Base-by-base conservation (phyloP, 1,139 yeast genomes). In the Diutina sp. region DNA sequence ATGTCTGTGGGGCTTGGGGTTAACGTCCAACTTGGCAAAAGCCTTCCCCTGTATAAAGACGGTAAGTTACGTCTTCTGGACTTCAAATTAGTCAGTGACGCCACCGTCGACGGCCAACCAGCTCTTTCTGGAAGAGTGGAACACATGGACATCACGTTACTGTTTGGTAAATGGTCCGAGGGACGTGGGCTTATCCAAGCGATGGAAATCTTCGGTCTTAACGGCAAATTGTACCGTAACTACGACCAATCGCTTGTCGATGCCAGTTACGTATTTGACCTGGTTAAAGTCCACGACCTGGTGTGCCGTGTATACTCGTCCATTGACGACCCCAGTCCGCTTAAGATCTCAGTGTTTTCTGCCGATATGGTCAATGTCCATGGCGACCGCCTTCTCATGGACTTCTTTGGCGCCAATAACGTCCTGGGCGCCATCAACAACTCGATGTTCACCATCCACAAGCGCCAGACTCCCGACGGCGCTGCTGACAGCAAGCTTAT, bases 361-460 rank as follows among this genome's bases (percentile, higher is more conserved):
- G 77, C 90, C 66, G 87, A 83, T 57, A 66, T 86, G 58, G 84
- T 87, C 6, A 78, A 75, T 60, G 66, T 87, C 48, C 73, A 89
- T 54, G 78, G 84, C 18, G 76, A 79, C 57, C 77, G 86, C 70
- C 64, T 84, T 48, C 70, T 84, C 56, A 70, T 84, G 58, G 93
- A 86, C 67, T 77, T 86, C 58, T 79, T 87, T 69, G 83, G 83
- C 65, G 88, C 90, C 16, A 77, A 77, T 58, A 82, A 84, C 57
- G 84, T 85, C 35, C 82, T 86, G 18, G 95, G 95, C 0, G 81
- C 90, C 0, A 74, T 86, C 14, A 85, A 86, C 63, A 85, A 85
- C 58, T 82, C 93, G 0, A 73, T 87, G 71, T 86, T 86, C 69
- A 85, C 90, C 1, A 77, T 87, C 28, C 93, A 86, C 63, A 85